Evolutionary conservation across 108 stramenopile species (phyloP), one percentile per base, ranked within the genome.

Genomic region (Aurantiochytrium sp.): DNA sequence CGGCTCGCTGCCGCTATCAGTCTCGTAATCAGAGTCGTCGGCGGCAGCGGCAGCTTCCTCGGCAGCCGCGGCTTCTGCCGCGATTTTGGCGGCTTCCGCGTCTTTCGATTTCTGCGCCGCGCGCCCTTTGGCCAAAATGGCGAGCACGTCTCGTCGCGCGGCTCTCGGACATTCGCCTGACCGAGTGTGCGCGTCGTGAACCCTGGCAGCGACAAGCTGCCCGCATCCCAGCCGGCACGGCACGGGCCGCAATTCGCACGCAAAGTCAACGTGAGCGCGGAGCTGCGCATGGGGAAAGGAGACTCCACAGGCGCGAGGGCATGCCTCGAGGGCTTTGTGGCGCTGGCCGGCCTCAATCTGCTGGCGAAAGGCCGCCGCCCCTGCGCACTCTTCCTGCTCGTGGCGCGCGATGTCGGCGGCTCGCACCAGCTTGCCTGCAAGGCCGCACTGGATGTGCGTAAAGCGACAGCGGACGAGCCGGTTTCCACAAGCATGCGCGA

Each of bases 161-260:
- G 59, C 34, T 10, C 8, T 19, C 34, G 59, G 8, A 2, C 59
- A 65, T 24, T 15, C 15, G 1, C 59, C 59, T 65, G 3, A 15
- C 6, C 59, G 59, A 65, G 24, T 34, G 19, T 65, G 59, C 59
- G 59, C 27, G 8, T 65, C 59, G 6, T 65, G 59, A 24, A 6
- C 59, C 19, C 22, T 19, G 22, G 10, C 8, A 0, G 73, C 19
- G 21, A 81, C 45, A 27, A 48, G 39, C 2, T 27, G 21, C 6
- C 73, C 73, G 30, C 73, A 81, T 48, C 73, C 73, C 8, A 48
- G 42, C 12, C 73, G 73, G 45, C 73, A 81, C 45, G 73, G 42
- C 12, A 81, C 73, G 24, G 30, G 73, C 12, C 73, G 39, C 45
- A 12, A 8, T 19, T 12, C 45, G 45, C 73, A 81, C 36, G 32